Percentiles rank a stretch among this genome's conserved stretches.
Conservation (phyloP, 257 asterid genomes). For the Solanum paucissectum region DNA sequence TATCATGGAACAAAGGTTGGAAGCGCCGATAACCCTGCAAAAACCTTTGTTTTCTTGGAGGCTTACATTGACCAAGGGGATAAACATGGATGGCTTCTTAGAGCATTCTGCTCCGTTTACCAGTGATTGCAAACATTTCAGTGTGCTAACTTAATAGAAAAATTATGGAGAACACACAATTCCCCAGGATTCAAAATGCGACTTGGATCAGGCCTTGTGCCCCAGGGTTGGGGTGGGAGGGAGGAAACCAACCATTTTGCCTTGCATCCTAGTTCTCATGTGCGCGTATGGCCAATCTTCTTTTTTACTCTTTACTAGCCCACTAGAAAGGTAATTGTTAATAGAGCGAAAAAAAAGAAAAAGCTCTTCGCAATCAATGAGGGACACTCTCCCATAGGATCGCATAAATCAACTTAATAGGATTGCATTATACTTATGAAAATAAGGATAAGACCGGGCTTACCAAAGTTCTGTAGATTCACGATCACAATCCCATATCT, state of each 20-base stretch:
- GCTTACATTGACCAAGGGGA: background rate
- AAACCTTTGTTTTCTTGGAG: background rate
- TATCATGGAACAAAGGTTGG: background rate
- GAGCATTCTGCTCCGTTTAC: background rate
- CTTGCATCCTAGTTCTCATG: background rate
- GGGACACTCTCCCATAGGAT: background rate
- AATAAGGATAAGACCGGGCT: constrained; percentile 14
- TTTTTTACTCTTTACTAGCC: background rate
- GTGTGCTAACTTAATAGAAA: background rate
- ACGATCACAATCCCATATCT: constrained; percentile 60
- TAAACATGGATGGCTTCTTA: background rate
- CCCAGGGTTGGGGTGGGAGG: background rate
- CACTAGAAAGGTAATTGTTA: background rate
- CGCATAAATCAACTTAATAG: background rate
- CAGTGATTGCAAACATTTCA: background rate
- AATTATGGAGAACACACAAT: background rate
- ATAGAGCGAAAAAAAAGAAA: background rate
- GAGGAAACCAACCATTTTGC: background rate
- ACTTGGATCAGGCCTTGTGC: background rate
- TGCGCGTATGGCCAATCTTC: background rate
- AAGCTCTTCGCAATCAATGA: background rate
- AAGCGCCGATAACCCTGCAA: background rate
- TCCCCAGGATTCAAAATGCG: background rate
- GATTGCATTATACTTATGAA: background rate
- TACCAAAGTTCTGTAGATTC: constrained; percentile 28